A percentile compares a stretch with the other conserved stretches of the same genome.
Conservation (phyloP, 139 green algal genomes). For the Tetradesmus lagerheimii region DNA sequence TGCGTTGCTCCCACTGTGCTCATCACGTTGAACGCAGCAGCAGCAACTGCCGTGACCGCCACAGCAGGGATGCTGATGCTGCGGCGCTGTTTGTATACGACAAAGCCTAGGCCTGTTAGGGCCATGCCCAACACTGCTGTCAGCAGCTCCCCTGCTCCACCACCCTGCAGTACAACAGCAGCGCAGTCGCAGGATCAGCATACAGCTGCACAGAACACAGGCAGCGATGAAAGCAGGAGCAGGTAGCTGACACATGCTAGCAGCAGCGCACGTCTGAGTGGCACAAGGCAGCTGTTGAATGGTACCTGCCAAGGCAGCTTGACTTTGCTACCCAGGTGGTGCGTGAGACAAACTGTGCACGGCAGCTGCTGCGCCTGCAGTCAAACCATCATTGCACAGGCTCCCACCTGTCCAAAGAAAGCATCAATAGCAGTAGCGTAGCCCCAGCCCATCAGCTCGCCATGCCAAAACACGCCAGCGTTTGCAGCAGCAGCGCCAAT, state of each 20-base stretch:
- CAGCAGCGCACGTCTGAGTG: too few species aligned
- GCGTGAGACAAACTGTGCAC: not conserved
- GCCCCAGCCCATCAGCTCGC: not conserved
- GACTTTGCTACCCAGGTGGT: too few species aligned
- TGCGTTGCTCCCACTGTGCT: not conserved
- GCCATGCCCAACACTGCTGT: not conserved
- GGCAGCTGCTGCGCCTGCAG: not conserved
- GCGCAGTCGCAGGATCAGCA: not conserved
- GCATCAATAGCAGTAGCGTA: not conserved
- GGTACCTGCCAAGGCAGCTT: too few species aligned
- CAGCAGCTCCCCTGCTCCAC: not conserved
- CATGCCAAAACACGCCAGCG: not conserved
- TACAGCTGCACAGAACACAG: not conserved
- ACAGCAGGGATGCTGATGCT: not conserved
- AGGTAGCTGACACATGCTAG: too few species aligned
- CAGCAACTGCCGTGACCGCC: not conserved
- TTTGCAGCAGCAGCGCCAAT: not conserved
- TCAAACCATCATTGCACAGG: not conserved
- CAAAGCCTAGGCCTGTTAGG: not conserved
- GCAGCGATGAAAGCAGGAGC: too few species aligned
- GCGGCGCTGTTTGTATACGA: constrained; percentile 20
- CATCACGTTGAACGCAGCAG: not conserved
- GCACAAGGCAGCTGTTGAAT: too few species aligned
- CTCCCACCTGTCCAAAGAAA: constrained; percentile 21
- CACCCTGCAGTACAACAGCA: not conserved